phyloP scores from a whole-genome alignment of 805 yeast genomes.

The Yamadazyma tumulicola region DNA sequence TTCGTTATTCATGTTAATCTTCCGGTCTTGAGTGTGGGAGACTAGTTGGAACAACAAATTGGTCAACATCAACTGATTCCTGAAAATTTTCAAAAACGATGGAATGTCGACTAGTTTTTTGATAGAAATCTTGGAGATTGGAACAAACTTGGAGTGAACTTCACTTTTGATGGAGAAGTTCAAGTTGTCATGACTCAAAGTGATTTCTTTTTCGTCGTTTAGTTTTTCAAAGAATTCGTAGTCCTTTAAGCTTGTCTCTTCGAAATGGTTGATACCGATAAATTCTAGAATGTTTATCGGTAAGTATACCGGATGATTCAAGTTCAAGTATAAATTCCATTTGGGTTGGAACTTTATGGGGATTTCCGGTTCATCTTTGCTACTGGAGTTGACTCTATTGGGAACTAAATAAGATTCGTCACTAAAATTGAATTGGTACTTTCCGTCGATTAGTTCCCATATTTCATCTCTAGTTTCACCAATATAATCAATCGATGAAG shows the following conservation, averaged over 20 bases:
- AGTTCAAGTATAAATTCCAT: slow-evolving; percentile 26
- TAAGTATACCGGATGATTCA: slow-evolving; percentile 23
- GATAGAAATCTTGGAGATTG: slow-evolving; percentile 21
- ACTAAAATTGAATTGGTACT: slow-evolving; percentile 19
- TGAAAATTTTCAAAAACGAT: slow-evolving; percentile 22
- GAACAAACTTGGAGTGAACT: slow-evolving; percentile 18
- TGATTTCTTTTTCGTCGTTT: slow-evolving; percentile 12
- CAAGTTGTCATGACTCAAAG: slow-evolving; percentile 1
- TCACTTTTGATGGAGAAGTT: slow-evolving; percentile 6
- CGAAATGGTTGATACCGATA: slow-evolving; percentile 17
- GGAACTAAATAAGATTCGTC: slow-evolving; percentile 8
- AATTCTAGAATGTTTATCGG: slow-evolving; percentile 29
- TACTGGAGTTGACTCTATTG: not conserved
- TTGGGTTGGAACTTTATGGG: slow-evolving; percentile 5
- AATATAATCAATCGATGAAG: slow-evolving; percentile 19
- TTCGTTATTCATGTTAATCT: slow-evolving; percentile 2
- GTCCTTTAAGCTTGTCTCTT: not conserved
- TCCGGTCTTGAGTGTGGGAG: slow-evolving; percentile 4
- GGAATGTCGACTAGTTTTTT: slow-evolving; percentile 22
- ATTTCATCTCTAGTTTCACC: slow-evolving; percentile 15
- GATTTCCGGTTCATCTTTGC: not conserved
- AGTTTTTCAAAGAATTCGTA: slow-evolving; percentile 9
- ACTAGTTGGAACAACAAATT: slow-evolving; percentile 15
- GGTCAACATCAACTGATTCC: slow-evolving; percentile 29
- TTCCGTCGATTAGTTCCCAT: slow-evolving; percentile 19